phyloP scores from a whole-genome alignment of 2,329 filamentous ascomycete genomes.

The Aphanoascus verrucosus region DNA sequence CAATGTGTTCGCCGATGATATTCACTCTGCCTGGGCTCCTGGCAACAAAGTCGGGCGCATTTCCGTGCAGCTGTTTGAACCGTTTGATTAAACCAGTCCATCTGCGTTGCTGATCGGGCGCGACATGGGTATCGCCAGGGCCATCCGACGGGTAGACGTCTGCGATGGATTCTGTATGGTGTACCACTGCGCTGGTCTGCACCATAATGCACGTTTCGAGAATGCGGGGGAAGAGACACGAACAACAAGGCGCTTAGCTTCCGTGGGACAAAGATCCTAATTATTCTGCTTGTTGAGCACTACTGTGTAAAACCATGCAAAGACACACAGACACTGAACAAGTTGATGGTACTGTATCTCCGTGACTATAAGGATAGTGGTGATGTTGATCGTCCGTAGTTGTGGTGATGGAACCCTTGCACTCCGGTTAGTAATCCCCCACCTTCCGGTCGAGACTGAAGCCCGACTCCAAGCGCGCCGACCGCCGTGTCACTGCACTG shows the following conservation, averaged over 20 bases:
- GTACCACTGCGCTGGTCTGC: slow-evolving; percentile 47
- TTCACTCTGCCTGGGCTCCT: slow-evolving; percentile 91
- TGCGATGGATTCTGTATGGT: slow-evolving; percentile 60
- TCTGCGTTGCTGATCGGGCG: slow-evolving; percentile 56
- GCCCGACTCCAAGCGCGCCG: slow-evolving; percentile 8
- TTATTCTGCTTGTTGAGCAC: not conserved
- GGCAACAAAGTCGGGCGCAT: slow-evolving; percentile 66
- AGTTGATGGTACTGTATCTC: too few species aligned
- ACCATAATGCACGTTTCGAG: slow-evolving; percentile 21
- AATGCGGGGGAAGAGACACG: not conserved
- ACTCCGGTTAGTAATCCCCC: not conserved
- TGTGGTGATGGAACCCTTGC: not conserved
- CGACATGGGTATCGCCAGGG: slow-evolving; percentile 60
- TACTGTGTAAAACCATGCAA: not conserved
- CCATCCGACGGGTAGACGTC: slow-evolving; percentile 76
- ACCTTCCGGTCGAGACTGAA: not conserved
- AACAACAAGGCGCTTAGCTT: not conserved
- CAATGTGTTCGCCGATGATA: slow-evolving; percentile 98
- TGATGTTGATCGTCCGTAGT: not conserved
- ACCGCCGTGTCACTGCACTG: not conserved
- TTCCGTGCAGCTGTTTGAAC: slow-evolving; percentile 62
- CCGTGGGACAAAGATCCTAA: not conserved
- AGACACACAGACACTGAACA: too few species aligned
- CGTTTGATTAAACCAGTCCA: slow-evolving; percentile 63
- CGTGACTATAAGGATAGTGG: not conserved